Conservation (phyloP, 1,139 yeast species). For the Nakaseomyces glabratus region DNA sequence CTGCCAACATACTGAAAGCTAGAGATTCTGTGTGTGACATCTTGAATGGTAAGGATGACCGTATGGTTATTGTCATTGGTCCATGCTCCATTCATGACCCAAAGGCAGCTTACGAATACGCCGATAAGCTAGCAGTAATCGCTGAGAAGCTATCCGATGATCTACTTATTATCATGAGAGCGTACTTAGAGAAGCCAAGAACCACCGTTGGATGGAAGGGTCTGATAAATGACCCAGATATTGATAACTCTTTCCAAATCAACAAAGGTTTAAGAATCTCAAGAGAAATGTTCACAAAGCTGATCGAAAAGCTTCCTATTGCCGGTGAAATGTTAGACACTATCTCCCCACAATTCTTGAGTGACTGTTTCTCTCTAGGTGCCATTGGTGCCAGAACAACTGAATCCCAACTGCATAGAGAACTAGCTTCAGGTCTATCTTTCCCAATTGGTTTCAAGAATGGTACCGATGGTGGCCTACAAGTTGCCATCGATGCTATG, state of each 20-base stretch:
- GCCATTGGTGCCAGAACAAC: conserved; percentile 98
- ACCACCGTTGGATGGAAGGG: conserved; percentile 99
- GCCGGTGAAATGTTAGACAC: conserved; percentile 98
- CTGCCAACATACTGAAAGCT: conserved; percentile 58
- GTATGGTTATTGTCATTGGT: conserved; percentile 77
- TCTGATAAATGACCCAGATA: conserved; percentile 91
- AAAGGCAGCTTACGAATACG: conserved; percentile 82
- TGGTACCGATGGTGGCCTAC: conserved; percentile 90
- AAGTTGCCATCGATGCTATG: conserved; percentile 89
- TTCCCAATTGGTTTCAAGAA: conserved; percentile 98
- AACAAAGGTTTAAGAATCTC: conserved; percentile 89
- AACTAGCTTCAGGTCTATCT: conserved; percentile 86
- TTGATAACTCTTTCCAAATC: conserved; percentile 87
- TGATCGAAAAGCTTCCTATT: conserved; percentile 78
- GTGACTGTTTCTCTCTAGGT: conserved; percentile 85
- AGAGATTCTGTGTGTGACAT: conserved; percentile 68
- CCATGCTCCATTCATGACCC: conserved; percentile 98
- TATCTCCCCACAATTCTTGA: conserved; percentile 85
- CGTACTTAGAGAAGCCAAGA: conserved; percentile 95
- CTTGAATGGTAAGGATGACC: conserved; percentile 68
- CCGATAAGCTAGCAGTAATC: conserved; percentile 50
- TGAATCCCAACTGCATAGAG: conserved; percentile 93
- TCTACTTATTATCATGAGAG: conserved; percentile 87
- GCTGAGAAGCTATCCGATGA: conserved; percentile 63
- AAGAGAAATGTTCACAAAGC: conserved; percentile 73